Percentiles rank a stretch among this genome's conserved stretches.
phyloP scores from a whole-genome alignment of 495 filamentous ascomycete species.

The Pyrenopolyporus hunteri region DNA sequence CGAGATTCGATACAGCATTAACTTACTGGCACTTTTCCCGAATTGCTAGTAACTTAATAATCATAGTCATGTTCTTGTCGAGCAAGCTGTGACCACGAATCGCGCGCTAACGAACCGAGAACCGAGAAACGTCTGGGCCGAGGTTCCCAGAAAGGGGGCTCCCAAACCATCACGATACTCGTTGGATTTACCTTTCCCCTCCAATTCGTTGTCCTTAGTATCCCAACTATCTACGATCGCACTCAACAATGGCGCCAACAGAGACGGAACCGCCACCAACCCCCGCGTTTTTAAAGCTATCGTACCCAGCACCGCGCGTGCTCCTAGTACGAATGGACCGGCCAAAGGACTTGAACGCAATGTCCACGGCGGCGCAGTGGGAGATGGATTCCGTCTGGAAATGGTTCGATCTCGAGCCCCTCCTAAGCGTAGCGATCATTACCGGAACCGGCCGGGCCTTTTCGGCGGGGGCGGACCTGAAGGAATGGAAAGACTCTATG shows the following conservation, averaged over 20 bases:
- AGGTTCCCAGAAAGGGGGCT: background rate
- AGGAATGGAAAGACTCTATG: conserved; percentile 52
- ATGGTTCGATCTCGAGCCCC: conserved; percentile 55
- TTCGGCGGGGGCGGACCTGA: conserved; percentile 64
- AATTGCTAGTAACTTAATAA: too few relatives aligned
- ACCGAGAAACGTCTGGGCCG: background rate
- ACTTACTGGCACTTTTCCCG: too few relatives aligned
- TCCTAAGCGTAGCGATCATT: conserved; percentile 56
- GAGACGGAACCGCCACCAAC: conserved; percentile 39
- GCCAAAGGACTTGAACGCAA: conserved; percentile 55
- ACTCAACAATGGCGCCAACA: conserved; percentile 23
- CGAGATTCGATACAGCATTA: conserved; percentile 14
- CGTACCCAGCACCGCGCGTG: conserved; percentile 58
- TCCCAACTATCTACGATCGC: background rate
- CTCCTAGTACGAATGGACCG: conserved; percentile 64
- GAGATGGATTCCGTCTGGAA: conserved; percentile 54
- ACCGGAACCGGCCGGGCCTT: conserved; percentile 59
- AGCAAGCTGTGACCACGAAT: conserved; percentile 8
- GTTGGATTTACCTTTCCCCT: background rate
- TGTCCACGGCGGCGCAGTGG: conserved; percentile 50
- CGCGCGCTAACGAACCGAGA: background rate
- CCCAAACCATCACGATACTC: background rate
- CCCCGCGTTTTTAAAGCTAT: conserved; percentile 34
- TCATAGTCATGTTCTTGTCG: too few relatives aligned
- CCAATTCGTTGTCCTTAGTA: background rate